Base-by-base conservation (phyloP, 2,329 filamentous ascomycete genomes). In the Phaeomoniella chlamydospora region DNA sequence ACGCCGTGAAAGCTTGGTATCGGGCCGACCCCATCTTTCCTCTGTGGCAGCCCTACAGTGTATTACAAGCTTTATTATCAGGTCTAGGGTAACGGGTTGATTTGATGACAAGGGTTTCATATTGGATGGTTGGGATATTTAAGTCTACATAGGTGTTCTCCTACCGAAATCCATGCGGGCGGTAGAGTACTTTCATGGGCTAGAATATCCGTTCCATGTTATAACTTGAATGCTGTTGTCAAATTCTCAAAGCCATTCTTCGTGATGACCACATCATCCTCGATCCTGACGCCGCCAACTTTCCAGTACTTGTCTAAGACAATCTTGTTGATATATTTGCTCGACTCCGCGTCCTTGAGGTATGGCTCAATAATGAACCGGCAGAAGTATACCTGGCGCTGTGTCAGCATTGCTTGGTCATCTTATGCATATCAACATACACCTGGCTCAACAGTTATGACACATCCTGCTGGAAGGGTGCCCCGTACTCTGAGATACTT, bases 381-480 rank as follows among this genome's bases (percentile, higher is more conserved):
- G 58, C 84, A 93, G 57, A 94, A 94, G 61, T 94, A 94, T 43
- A 88, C 77, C 73, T 77, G 41, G 15, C n/a, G n/a, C n/a, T n/a
- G n/a, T n/a, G n/a, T n/a, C n/a, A n/a, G n/a, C n/a, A n/a, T n/a
- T n/a, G n/a, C n/a, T n/a, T n/a, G n/a, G n/a, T n/a, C n/a, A n/a
- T n/a, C n/a, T n/a, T n/a, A n/a, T n/a, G n/a, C n/a, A n/a, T n/a
- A 4, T 33, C 19, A 37, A 65, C 74, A 58, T 65, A 83, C 74
- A 33, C 90, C 90, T 10, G 90, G 90, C 64, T 98, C 90, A 29
- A 96, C 88, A 0, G 90, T 98, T 36, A 98, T 77, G 15, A 98
- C 84, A 34, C 79, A 79, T 5, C 81, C 80, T 1, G 76, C 78
- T 0, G 85, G 84, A 33, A 94, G 57, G 15, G 61, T 68, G 10